Base-by-base conservation (phyloP, 371 early-diverging fungal species). In the Mucor racemosus region DNA sequence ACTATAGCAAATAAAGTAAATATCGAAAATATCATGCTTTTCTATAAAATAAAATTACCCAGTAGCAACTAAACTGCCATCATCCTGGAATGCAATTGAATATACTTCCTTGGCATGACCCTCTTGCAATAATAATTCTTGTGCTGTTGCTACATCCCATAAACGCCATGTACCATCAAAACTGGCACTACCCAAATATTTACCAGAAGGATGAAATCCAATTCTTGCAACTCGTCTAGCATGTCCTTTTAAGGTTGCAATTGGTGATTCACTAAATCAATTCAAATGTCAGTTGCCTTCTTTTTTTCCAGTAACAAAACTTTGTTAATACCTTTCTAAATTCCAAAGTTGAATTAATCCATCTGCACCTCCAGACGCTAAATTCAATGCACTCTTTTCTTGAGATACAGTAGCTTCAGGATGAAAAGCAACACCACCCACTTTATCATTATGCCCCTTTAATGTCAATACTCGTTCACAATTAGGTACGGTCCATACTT, bases 101-200 rank as follows among this genome's bases (percentile, higher is more conserved):
- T 94, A 97, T 1, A 98, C 94, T 76, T 97, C 95, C 31, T 88
- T 86, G 13, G 95, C 87, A 75, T 98, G 99, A 4, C 99, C 98
- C 67, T 97, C 95, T 69, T 98, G 98, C 33, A 95, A 78, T 44
- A 97, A 74, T 6, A 98, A 76, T 66, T 95, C 96, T 26, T 84
- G 71, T 26, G 78, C 73, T 0, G 88, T 87, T 48, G 91, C 89
- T 10, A 92, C 84, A 76, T 97, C 97, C 97, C 97, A 98, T 21
- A 98, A 83, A 60, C 98, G 85, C 99, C 99, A 98, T 21, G 95
- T 92, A 46, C 88, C 89, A 75, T 98, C 98, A 68, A 88, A 96
- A 65, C 90, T 91, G 31, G 97, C 91, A 56, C 94, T 93, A 15
- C 92, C 99, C 36, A 98, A 72, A 63, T 86, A 97, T 59, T 85